phyloP scores from a whole-genome alignment of 1,139 yeast species.

The Candida freyschussii region DNA sequence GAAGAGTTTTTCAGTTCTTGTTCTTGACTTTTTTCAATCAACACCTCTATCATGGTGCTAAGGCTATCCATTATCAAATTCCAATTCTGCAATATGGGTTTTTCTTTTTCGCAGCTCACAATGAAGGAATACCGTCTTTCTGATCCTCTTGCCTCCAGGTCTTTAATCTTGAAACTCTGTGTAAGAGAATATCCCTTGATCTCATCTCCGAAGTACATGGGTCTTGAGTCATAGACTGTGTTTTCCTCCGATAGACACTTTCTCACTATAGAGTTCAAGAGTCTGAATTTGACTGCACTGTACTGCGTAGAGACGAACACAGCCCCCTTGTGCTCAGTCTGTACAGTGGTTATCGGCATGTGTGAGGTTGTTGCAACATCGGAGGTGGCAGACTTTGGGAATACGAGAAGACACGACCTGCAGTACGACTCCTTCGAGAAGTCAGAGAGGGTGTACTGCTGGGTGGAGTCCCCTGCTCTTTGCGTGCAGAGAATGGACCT shows the following conservation, averaged over 20 bases:
- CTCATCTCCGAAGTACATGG: slow-evolving; percentile 69
- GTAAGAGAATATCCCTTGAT: slow-evolving; percentile 63
- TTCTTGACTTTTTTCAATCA: slow-evolving; percentile 41
- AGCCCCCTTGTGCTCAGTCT: slow-evolving; percentile 15
- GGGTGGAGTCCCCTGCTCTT: slow-evolving; percentile 26
- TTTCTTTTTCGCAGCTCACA: slow-evolving; percentile 56
- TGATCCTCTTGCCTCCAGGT: slow-evolving; percentile 71
- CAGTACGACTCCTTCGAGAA: slow-evolving; percentile 45
- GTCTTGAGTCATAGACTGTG: slow-evolving; percentile 57
- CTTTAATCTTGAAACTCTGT: slow-evolving; percentile 62
- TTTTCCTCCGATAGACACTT: slow-evolving; percentile 72
- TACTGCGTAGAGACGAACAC: slow-evolving; percentile 52
- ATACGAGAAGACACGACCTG: slow-evolving; percentile 49
- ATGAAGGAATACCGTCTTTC: slow-evolving; percentile 68
- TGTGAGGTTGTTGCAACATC: slow-evolving; percentile 3
- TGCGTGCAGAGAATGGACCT: slow-evolving; percentile 73
- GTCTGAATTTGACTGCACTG: slow-evolving; percentile 42
- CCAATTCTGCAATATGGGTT: slow-evolving; percentile 53
- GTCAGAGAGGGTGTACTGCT: slow-evolving; percentile 28
- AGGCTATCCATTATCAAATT: slow-evolving; percentile 48
- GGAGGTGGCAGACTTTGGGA: slow-evolving; percentile 32
- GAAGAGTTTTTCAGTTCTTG: slow-evolving; percentile 28
- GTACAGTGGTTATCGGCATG: slow-evolving; percentile 11
- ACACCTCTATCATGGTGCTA: slow-evolving; percentile 43
- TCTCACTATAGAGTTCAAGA: slow-evolving; percentile 42